A percentile compares a stretch with the other conserved stretches of the same genome.
Conservation (phyloP, 2,329 filamentous ascomycete genomes). For the Coleophoma crateriformis region DNA sequence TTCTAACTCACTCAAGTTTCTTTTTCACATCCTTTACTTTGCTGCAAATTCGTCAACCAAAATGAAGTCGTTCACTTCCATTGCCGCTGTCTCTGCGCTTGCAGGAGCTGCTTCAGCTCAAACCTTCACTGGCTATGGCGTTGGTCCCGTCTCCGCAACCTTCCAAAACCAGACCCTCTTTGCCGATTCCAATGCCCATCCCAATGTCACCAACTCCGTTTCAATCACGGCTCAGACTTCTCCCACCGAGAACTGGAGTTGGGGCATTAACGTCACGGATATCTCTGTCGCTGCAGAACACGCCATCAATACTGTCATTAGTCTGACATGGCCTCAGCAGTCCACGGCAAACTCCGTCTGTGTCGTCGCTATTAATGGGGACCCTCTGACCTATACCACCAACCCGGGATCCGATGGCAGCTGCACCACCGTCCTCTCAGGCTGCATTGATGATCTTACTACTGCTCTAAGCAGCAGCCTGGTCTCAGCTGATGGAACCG, state of each 20-base stretch:
- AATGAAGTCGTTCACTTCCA: not conserved
- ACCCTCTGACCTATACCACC: not conserved
- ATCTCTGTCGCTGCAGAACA: not conserved
- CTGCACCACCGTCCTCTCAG: not conserved
- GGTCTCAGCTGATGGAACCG: not conserved
- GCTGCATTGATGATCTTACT: not conserved
- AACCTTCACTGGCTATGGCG: not conserved
- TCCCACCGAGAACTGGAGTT: not conserved
- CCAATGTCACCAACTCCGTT: not conserved
- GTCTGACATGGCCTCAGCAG: not conserved
- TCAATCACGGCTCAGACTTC: not conserved
- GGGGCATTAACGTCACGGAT: not conserved
- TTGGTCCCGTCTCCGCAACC: not conserved
- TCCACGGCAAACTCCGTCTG: not conserved
- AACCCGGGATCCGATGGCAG: not conserved
- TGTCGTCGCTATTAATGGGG: not conserved
- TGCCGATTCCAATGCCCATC: not conserved
- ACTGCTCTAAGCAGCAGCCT: not conserved
- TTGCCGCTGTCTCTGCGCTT: not conserved
- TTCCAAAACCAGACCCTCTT: conserved; percentile 1
- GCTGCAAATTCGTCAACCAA: not conserved
- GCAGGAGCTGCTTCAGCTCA: not conserved
- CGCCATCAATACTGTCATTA: not conserved
- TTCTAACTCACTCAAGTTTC: too few species aligned
- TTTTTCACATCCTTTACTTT: too few species aligned